These are phyloP conservation scores for Gremmenia infestans DNA, from an alignment of 2,329 filamentous ascomycete species.

Conservation along the genomic window DNA sequence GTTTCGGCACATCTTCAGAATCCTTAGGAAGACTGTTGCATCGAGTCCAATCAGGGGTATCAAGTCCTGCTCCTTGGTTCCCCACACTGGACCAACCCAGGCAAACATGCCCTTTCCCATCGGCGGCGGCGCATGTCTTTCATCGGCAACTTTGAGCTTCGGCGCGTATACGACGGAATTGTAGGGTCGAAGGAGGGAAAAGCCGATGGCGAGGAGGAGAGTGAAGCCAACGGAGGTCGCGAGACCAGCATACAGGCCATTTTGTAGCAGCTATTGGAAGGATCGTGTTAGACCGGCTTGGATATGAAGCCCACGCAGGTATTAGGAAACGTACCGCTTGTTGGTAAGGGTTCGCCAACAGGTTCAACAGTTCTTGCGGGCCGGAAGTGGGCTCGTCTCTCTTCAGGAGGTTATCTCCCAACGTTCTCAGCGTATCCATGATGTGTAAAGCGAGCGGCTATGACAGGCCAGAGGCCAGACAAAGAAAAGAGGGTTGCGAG, in stretches of 20 bases:
- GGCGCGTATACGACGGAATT: constrained; percentile 92
- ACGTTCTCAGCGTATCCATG: constrained; percentile 18
- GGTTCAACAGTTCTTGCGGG: constrained; percentile 24
- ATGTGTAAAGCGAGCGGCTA: constrained; percentile 25
- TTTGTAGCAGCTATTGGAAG: constrained; percentile 29
- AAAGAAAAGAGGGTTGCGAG: constrained; percentile 6
- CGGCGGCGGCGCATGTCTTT: constrained; percentile 81
- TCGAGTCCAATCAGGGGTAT: constrained; percentile 85
- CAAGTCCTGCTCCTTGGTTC: constrained; percentile 70
- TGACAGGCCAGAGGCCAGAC: constrained; percentile 28
- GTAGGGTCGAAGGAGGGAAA: constrained; percentile 86
- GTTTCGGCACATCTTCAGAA: constrained; percentile 86
- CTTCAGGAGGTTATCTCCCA: constrained; percentile 12
- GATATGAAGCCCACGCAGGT: not conserved
- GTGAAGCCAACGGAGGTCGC: constrained; percentile 76
- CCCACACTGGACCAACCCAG: constrained; percentile 76
- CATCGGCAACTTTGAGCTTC: constrained; percentile 86
- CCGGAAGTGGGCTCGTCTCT: constrained; percentile 17
- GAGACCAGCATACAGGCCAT: constrained; percentile 73
- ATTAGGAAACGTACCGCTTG: constrained; percentile 17
- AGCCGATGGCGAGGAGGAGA: constrained; percentile 66
- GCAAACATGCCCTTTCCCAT: constrained; percentile 83
- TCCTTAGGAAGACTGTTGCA: constrained; percentile 83
- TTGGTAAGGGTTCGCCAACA: constrained; percentile 28
- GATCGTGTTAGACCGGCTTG: constrained; percentile 7